Percentiles rank a stretch among this genome's conserved stretches.
These are phyloP conservation scores for Citrus medica DNA, from an alignment of 345 rosid genomes.

Conservation along the genomic window DNA sequence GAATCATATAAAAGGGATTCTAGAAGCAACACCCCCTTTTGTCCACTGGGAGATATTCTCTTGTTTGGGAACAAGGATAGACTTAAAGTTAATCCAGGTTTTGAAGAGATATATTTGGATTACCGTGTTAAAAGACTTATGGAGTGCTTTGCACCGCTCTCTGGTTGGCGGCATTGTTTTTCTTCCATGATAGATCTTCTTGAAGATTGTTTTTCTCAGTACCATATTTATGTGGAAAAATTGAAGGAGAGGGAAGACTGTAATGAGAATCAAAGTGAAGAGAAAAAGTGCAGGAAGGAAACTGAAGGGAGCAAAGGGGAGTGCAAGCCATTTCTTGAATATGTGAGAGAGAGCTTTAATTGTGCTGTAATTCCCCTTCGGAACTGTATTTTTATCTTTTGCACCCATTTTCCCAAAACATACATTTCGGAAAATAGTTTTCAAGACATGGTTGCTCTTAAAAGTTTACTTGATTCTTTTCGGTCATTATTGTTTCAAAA, in stretches of 20 bases:
- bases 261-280: not conserved
- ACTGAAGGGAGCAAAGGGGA: not conserved
- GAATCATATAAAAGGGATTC: not conserved
- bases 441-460: conserved; percentile 5
- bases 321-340: conserved; percentile 4
- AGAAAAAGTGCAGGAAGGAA: not conserved
- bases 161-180: not conserved
- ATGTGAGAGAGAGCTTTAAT: conserved; percentile 19
- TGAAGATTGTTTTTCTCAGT: not conserved
- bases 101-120: not conserved
- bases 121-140: not conserved
- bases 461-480: conserved; percentile 21
- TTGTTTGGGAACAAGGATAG: not conserved
- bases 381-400: conserved; percentile 21
- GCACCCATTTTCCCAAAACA: conserved; percentile 29
- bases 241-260: too few relatives aligned
- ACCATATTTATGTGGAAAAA: too few relatives aligned
- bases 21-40: not conserved
- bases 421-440: conserved; percentile 19
- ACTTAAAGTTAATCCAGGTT: not conserved
- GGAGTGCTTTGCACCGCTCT: not conserved
- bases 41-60: not conserved
- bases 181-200: not conserved
- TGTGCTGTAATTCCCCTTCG: conserved; percentile 5
- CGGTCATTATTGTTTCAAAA: not conserved